phyloP scores from a whole-genome alignment of 257 asterid genomes.

The Plectranthus barbatus region DNA sequence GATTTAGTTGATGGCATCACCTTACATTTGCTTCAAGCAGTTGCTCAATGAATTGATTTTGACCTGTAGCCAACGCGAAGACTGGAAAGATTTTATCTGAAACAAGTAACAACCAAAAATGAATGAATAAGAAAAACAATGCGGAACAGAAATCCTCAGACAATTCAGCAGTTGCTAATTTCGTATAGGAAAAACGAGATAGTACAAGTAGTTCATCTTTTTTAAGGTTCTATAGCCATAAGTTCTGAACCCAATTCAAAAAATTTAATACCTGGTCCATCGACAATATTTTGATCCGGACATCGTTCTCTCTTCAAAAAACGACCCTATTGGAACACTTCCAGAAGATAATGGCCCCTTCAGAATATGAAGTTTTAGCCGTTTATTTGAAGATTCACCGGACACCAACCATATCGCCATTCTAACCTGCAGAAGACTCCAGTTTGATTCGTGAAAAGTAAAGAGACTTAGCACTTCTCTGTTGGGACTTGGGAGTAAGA shows the following conservation, averaged over 20 bases:
- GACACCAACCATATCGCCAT: not conserved
- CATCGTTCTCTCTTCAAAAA: conserved; percentile 9
- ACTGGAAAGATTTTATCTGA: conserved; percentile 15
- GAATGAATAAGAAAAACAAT: not conserved
- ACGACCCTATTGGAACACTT: no score
- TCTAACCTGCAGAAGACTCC: not conserved
- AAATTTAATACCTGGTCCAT: conserved; percentile 17
- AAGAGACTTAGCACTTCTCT: not conserved
- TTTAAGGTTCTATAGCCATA: not conserved
- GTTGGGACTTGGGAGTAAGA: not conserved
- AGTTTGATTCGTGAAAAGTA: not conserved
- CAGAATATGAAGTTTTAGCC: no score
- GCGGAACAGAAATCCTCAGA: not conserved
- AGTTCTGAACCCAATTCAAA: not conserved
- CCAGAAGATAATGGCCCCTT: no score
- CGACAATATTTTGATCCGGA: not conserved
- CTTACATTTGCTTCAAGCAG: not conserved
- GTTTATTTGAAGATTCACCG: not conserved
- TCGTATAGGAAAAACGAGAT: no score
- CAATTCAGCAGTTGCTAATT: not conserved
- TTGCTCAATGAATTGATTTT: not conserved
- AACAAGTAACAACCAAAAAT: conserved; percentile 2
- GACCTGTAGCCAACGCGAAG: not conserved
- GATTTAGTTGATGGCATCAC: not conserved
- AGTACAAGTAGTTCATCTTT: not conserved